Conservation (phyloP, 257 asterid genomes). For the Buddleja alternifolia region DNA sequence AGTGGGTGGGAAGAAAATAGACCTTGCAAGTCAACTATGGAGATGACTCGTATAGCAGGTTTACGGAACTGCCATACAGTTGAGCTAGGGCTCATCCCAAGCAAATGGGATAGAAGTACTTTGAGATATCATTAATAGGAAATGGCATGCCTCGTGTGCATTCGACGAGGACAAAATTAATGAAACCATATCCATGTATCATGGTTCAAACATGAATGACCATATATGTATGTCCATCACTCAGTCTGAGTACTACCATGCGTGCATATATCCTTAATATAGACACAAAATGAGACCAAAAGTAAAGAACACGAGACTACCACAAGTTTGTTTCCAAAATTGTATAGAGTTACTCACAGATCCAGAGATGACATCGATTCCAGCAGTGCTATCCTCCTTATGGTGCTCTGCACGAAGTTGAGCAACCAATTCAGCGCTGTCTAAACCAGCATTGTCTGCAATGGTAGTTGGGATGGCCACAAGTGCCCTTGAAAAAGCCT, state of each 20-base stretch:
- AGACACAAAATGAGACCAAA: not conserved
- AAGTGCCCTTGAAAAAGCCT: constrained; percentile 89
- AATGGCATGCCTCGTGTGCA: too few species aligned
- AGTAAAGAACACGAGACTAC: not conserved
- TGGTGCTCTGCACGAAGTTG: constrained; percentile 95
- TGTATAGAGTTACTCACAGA: constrained; percentile 50
- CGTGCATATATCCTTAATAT: not conserved
- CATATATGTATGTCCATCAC: not conserved
- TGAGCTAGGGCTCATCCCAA: too few species aligned
- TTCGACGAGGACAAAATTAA: too few species aligned
- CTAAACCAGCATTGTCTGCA: constrained; percentile 92
- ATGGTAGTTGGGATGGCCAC: constrained; percentile 83
- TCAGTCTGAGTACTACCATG: not conserved
- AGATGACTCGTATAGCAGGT: too few species aligned
- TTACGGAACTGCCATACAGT: too few species aligned
- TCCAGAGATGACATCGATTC: constrained; percentile 91
- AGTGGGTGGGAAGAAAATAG: too few species aligned
- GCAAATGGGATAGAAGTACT: too few species aligned
- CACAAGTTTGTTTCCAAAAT: not conserved
- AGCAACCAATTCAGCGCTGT: constrained; percentile 85
- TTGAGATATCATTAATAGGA: too few species aligned
- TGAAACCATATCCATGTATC: not conserved
- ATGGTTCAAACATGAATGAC: not conserved
- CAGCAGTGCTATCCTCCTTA: constrained; percentile 72
- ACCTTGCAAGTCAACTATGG: too few species aligned